A percentile compares a stretch with the other conserved stretches of the same genome.
These are phyloP conservation scores for Gastrodia elata DNA, from an alignment of 106 monocot genomes.

Conservation along the genomic window DNA sequence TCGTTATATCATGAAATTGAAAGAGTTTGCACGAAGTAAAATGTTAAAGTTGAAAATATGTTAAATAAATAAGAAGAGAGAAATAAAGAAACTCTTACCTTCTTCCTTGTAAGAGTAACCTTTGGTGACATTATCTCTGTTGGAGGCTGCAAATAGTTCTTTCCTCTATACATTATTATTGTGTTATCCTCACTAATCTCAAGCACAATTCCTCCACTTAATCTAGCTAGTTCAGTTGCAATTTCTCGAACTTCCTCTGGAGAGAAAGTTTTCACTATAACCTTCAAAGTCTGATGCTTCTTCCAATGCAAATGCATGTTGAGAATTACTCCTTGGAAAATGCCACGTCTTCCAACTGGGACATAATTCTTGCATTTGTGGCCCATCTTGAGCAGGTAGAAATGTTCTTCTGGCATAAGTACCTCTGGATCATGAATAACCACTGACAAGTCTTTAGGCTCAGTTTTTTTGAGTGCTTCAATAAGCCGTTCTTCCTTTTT, in stretches of 20 bases:
- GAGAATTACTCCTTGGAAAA: slow-evolving; percentile 95
- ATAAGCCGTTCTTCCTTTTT: slow-evolving; percentile 72
- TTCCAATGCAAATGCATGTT: slow-evolving; percentile 99
- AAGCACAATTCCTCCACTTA: slow-evolving; percentile 94
- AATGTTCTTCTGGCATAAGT: slow-evolving; percentile 95
- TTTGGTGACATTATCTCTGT: slow-evolving; percentile 97
- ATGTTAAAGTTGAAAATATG: background rate
- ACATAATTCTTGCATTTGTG: slow-evolving; percentile 93
- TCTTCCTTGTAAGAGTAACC: slow-evolving; percentile 74
- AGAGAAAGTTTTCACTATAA: slow-evolving; percentile 92
- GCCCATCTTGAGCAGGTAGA: slow-evolving; percentile 83
- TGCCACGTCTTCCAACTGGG: slow-evolving; percentile 87
- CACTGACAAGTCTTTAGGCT: slow-evolving; percentile 55
- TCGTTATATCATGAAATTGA: background rate
- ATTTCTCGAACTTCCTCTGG: slow-evolving; percentile 78
- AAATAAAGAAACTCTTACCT: slow-evolving; percentile 39
- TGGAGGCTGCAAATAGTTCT: slow-evolving; percentile 95
- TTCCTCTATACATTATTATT: slow-evolving; percentile 96
- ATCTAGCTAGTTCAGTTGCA: slow-evolving; percentile 74
- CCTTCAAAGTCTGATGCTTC: slow-evolving; percentile 93
- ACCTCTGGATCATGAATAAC: slow-evolving; percentile 84
- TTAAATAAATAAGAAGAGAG: background rate
- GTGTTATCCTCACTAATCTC: slow-evolving; percentile 74
- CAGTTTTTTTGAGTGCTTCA: slow-evolving; percentile 73
- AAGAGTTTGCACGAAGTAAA: background rate